Evolutionary conservation across 2,329 filamentous ascomycete species (phyloP), one percentile per base, ranked within the genome.

Genomic region (Fusarium secorum): DNA sequence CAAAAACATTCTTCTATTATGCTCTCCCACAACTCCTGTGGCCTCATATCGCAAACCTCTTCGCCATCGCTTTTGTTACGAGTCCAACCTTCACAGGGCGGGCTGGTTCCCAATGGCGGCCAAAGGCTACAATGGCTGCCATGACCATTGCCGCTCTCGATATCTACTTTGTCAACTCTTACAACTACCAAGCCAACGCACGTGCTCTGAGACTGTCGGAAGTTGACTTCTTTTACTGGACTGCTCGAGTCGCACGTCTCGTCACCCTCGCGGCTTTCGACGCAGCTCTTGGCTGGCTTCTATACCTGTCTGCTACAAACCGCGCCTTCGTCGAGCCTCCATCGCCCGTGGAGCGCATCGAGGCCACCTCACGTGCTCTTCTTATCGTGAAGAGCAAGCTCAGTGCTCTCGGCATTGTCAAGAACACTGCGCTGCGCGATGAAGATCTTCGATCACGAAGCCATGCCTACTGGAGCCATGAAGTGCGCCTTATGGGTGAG

Each of bases 41-140:
- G 18, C 91, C 93, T n/a, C 95, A 99, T 81, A 83, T 98, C 13
- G 78, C 90, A 51, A 96, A 98, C 81, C 86, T 97, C 54, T 81
- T 88, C 59, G 80, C 91, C 49, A 81, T 97, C 22, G 93, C 93
- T 8, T 75, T 93, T 46, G 90, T 89, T 2, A 98, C 95, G 0
- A 94, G 92, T 1, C 83, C 87, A 4, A 78, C 88, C 1, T 78
- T 95, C 54, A 87, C 89, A 0, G 92, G 92, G 26, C 81, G 82
- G 39, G 87, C 90, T 63, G 90, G 89, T 8, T 82, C 84, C 18
- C 83, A 87, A 58, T 97, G 94, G 91, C 89, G 95, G 55, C 87
- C 83, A 10, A 84, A 87, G 17, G 92, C 92, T n/a, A 89, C 91
- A 9, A 83, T 94, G 20, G 83, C 86, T 0, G 89, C 88, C 2